phyloP scores from a whole-genome alignment of 306 rosid species.

The Rosa chinensis region DNA sequence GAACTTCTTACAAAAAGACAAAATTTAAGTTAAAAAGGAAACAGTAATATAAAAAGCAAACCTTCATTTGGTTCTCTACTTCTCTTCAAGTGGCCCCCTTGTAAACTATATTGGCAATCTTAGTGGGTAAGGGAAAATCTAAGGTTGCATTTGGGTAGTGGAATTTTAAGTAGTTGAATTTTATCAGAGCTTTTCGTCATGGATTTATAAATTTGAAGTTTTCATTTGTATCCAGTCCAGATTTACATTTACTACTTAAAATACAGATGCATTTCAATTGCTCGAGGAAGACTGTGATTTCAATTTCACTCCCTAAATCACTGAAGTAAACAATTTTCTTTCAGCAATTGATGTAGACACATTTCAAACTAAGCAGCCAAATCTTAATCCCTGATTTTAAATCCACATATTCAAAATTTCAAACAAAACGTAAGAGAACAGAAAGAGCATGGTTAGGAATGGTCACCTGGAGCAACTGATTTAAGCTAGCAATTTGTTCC shows the following conservation, averaged over 20 bases:
- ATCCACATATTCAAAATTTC: not conserved
- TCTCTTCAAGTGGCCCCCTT: not conserved
- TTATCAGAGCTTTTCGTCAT: not conserved
- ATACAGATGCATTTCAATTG: not conserved
- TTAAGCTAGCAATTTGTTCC: constrained; percentile 56
- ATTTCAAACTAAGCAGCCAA: not conserved
- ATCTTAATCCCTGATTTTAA: not conserved
- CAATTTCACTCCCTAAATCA: not conserved
- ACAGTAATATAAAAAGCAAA: too few species aligned
- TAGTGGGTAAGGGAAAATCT: too few species aligned
- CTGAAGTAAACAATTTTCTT: not conserved
- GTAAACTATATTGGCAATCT: not conserved
- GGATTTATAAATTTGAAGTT: not conserved
- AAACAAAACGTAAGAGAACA: not conserved
- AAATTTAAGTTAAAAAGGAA: too few species aligned
- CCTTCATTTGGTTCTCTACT: not conserved
- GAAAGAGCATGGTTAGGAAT: constrained; percentile 8
- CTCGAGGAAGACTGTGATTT: not conserved
- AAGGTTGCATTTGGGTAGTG: not conserved
- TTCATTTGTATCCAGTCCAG: not conserved
- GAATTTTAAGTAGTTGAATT: not conserved
- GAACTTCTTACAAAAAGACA: not conserved
- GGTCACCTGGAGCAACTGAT: constrained; percentile 65
- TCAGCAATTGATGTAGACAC: not conserved
- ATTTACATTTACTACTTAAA: not conserved